phyloP scores from a whole-genome alignment of 2,329 filamentous ascomycete species.

The Verticillium albo-atrum region DNA sequence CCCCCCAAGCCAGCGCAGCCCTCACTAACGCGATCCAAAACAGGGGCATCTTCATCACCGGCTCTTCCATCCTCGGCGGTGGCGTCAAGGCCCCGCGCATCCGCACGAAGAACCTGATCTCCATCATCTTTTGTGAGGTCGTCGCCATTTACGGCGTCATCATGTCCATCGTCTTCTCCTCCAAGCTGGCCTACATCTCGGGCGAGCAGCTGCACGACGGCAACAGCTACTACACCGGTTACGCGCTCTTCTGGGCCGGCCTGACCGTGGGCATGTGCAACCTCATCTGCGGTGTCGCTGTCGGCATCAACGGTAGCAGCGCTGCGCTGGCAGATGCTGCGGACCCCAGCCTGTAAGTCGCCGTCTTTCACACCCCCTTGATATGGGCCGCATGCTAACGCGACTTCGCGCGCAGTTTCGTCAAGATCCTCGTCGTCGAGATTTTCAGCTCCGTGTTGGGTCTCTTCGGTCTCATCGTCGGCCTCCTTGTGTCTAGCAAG shows the following conservation, averaged over 20 bases:
- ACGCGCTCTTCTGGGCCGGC: constrained; percentile 92
- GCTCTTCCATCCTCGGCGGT: constrained; percentile 93
- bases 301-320: constrained; percentile 97
- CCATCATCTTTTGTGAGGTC: constrained; percentile 99
- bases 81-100: constrained; percentile 96
- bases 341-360: constrained; percentile 76
- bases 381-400: background rate
- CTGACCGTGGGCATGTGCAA: constrained; percentile 95
- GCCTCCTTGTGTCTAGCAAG: constrained; percentile 81
- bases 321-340: constrained; percentile 94
- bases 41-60: constrained; percentile 99
- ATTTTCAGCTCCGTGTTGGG: constrained; percentile 98
- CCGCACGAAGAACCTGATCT: constrained; percentile 98
- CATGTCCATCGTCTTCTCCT: constrained; percentile 97
- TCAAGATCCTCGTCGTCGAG: constrained; percentile 98
- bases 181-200: constrained; percentile 69
- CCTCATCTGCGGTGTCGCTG: constrained; percentile 89
- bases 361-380: background rate
- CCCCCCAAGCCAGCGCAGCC: constrained; percentile 1
- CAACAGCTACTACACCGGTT: constrained; percentile 89
- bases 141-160: constrained; percentile 99
- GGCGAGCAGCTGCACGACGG: constrained; percentile 65
- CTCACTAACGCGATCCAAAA: background rate
- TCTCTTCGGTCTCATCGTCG: constrained; percentile 93
- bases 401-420: constrained; percentile 59